Evolutionary conservation across 2,329 filamentous ascomycete genomes (phyloP), one percentile per base, ranked within the genome.

Genomic region (Aspergillus quadricinctus): DNA sequence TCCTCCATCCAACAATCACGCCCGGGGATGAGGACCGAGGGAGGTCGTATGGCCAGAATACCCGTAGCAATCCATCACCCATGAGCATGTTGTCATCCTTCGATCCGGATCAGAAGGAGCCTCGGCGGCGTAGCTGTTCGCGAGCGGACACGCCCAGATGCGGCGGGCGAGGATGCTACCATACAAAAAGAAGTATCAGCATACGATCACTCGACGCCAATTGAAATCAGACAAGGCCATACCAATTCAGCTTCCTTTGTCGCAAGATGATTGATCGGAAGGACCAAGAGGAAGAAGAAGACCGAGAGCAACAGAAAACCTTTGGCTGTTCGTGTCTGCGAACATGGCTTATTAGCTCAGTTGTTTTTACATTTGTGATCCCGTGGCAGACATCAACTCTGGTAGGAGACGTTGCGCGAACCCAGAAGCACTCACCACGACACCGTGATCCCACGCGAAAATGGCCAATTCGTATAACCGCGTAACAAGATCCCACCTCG

Each of bases 371-470:
- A 35, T 53, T 21, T 48, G 27, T 46, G 35, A 27, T 40, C 29
- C 35, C 27, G 28, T 46, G n/a, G 23, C 48, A 54, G 37, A 10
- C 48, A 5, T 21, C 14, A 23, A 14, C 17, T 25, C 3, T 4
- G 17, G 14, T 35, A 35, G 52, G 60, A 61, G 57, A 55, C 57
- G 57, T 40, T 53, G 52, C 50, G 57, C 19, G 45, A 58, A 35
- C 17, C 40, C 37, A 48, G 43, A 57, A 43, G 50, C 50, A 80
- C 88, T 70, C 80, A 96, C 92, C 73, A 97, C 89, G 69, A 99
- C 94, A 72, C 93, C 92, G 90, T 97, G 90, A 76, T 97, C 90
- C 92, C 92, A 97, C 66, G 95, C 94, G 75, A 97, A 99, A 64
- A 96, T 89, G 66, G 91, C 89, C 69, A 99, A 86, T 78, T 99